These are phyloP conservation scores for Penicillium samsonianum DNA, from an alignment of 495 filamentous ascomycete genomes.

Conservation along the genomic window DNA sequence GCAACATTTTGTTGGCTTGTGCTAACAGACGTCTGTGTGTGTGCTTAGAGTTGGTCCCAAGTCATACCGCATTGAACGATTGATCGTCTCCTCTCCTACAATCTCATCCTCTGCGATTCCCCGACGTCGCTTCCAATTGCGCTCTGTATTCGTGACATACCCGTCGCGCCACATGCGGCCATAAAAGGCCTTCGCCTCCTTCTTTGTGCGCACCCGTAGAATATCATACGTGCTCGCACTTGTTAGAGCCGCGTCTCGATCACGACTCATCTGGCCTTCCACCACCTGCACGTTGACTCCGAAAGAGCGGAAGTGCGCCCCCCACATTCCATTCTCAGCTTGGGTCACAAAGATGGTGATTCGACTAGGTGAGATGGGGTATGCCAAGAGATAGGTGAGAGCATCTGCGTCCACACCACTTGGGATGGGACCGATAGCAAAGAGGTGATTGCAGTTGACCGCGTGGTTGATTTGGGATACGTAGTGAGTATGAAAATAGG, in stretches of 20 bases:
- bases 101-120: slow-evolving; percentile 22
- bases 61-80: slow-evolving; percentile 9
- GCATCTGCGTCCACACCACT: slow-evolving; percentile 33
- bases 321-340: too few species aligned
- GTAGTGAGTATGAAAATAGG: slow-evolving; percentile 19
- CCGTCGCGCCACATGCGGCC: slow-evolving; percentile 21
- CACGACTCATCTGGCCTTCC: slow-evolving; percentile 21
- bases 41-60: background rate
- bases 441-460: slow-evolving; percentile 22
- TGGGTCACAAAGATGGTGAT: too few species aligned
- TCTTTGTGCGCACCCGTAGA: slow-evolving; percentile 22
- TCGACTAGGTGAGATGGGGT: slow-evolving; percentile 21
- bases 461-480: slow-evolving; percentile 21
- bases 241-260: slow-evolving; percentile 33
- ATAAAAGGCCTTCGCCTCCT: slow-evolving; percentile 28
- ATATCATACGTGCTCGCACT: slow-evolving; percentile 33
- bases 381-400: slow-evolving; percentile 29
- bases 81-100: slow-evolving; percentile 16
- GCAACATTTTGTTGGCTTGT: background rate
- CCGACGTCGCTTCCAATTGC: slow-evolving; percentile 30
- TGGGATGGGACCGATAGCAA: slow-evolving; percentile 29
- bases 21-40: too few species aligned
- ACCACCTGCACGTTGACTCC: too few species aligned
- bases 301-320: too few species aligned
- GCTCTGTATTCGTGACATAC: slow-evolving; percentile 35